Evolutionary conservation across 2,329 filamentous ascomycete species (phyloP).

Genomic region (Xylaria sp.): DNA sequence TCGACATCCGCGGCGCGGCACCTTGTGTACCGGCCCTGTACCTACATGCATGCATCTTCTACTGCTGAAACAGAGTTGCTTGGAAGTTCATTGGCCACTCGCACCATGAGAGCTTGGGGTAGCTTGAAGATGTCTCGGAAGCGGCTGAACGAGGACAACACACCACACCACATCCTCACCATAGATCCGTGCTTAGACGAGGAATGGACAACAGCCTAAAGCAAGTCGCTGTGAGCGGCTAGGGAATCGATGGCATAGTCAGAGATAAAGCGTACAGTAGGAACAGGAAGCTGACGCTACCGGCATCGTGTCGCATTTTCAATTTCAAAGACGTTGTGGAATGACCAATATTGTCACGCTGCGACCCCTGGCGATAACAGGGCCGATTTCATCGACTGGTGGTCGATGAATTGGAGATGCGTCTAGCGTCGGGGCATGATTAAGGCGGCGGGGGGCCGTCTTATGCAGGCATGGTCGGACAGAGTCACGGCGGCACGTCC

Average conservation of each 20-base stretch:
- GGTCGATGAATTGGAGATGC: slow-evolving; percentile 15
- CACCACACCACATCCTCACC: slow-evolving; percentile 2
- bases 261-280: slow-evolving; percentile 1
- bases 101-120: slow-evolving; percentile 17
- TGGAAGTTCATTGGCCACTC: slow-evolving; percentile 15
- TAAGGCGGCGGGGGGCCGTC: slow-evolving; percentile 20
- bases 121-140: slow-evolving; percentile 17
- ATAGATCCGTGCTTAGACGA: slow-evolving; percentile 2
- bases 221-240: background rate
- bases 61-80: slow-evolving; percentile 19
- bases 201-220: slow-evolving; percentile 23
- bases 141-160: slow-evolving; percentile 23
- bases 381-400: slow-evolving; percentile 19
- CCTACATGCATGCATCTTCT: slow-evolving; percentile 23
- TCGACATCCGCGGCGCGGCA: slow-evolving; percentile 20
- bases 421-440: background rate
- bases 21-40: slow-evolving; percentile 14
- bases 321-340: slow-evolving; percentile 21
- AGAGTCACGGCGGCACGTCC: slow-evolving; percentile 11
- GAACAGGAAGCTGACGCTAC: background rate
- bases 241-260: background rate
- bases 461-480: slow-evolving; percentile 11
- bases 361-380: slow-evolving; percentile 14
- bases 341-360: slow-evolving; percentile 11
- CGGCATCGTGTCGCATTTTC: slow-evolving; percentile 19